phyloP scores from a whole-genome alignment of 306 rosid genomes.

The Casuarina glauca region DNA sequence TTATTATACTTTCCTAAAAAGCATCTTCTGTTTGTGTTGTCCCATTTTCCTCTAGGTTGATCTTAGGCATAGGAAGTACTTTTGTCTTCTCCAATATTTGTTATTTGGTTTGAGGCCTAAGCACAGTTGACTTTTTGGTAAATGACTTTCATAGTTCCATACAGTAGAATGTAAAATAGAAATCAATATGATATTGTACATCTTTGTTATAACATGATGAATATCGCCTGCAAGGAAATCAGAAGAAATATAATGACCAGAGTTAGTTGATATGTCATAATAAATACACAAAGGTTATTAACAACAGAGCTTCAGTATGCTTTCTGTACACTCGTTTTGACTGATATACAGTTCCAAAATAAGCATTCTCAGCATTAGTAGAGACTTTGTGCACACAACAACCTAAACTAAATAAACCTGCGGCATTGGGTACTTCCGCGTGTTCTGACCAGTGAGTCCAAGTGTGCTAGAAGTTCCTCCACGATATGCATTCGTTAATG shows the following conservation, averaged over 20 bases:
- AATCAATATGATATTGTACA: conserved; percentile 79
- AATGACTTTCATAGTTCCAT: too few relatives aligned
- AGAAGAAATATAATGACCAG: conserved; percentile 11
- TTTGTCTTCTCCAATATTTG: too few relatives aligned
- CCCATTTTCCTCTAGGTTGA: too few relatives aligned
- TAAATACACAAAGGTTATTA: background rate
- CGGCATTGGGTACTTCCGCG: conserved; percentile 90
- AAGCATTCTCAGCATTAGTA: background rate
- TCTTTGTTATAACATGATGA: conserved; percentile 85
- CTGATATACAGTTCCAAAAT: background rate
- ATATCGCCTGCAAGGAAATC: conserved; percentile 60
- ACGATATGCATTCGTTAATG: conserved; percentile 65
- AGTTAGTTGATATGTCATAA: background rate
- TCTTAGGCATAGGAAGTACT: too few relatives aligned
- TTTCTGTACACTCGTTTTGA: background rate
- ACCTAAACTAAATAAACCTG: conserved; percentile 56
- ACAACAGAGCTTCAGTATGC: background rate
- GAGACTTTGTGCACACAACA: background rate
- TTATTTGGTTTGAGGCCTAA: too few relatives aligned
- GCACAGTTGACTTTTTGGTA: too few relatives aligned
- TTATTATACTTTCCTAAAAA: too few relatives aligned
- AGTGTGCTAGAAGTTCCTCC: conserved; percentile 84
- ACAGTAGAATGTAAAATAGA: background rate
- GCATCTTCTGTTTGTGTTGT: too few relatives aligned
- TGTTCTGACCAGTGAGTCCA: conserved; percentile 75